Evolutionary conservation across 768 basidiomycete genomes (phyloP), one percentile per base, ranked within the genome.

Genomic region (Butyriboletus loyo): DNA sequence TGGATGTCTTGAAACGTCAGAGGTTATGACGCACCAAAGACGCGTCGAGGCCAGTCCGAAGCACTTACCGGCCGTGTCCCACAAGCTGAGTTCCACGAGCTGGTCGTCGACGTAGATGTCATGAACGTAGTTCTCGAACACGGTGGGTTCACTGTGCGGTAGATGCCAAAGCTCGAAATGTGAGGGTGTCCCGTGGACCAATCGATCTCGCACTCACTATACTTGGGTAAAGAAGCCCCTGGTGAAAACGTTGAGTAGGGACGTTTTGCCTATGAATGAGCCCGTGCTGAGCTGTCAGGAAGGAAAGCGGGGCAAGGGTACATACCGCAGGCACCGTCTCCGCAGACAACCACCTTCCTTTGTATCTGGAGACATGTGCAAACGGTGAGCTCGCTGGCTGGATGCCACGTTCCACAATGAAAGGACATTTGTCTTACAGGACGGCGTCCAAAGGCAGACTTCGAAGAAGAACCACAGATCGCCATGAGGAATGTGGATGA

Each of bases 71-170:
- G 96, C 96, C 40, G 96, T 98, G 68, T 98, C 96, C 96, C 96
- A 98, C 57, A 98, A 67, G 66, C 92, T 92, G 39, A 99, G 77
- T 65, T 98, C 95, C 14, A 98, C 87, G 28, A 81, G 69, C 61
- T 92, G 87, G 31, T 92, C 92, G 58, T 98, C 94, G 25, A 96
- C 83, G 59, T 79, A 78, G 49, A 95, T 75, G 58, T 94, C 90
- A 67, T 95, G 90, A 11, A 96, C 93, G 63, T 96, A 94, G 73
- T 98, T 98, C 71, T 98, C 96, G 60, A 98, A 98, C 5, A 98
- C 95, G 24, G 92, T 94, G 7, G 89, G 92, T 74, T 94, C 89
- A 61, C 91, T 92, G 64, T 35, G 44, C 6, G 19, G 25, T 24
- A 37, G 21, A 37, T 21, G 3, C n/a, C n/a, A n/a, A 5, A 13